Evolutionary conservation across 2,329 filamentous ascomycete genomes (phyloP).

Genomic region (Epichloe typhina): DNA sequence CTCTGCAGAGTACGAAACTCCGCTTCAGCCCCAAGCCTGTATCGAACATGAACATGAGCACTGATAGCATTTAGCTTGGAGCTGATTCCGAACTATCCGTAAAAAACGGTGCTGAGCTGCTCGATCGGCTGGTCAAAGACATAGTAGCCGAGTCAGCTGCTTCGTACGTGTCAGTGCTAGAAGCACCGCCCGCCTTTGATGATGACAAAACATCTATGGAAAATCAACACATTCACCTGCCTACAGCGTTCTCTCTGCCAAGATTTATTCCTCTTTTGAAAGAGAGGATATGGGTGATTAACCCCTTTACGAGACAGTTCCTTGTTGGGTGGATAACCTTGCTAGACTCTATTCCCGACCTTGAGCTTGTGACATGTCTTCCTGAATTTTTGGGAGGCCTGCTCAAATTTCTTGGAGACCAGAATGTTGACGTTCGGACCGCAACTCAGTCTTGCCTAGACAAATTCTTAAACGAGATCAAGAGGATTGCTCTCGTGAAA

Average conservation of each 20-base stretch:
- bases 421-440: slow-evolving; percentile 87
- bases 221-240: slow-evolving; percentile 37
- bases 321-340: slow-evolving; percentile 92
- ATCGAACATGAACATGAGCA: not conserved
- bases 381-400: slow-evolving; percentile 85
- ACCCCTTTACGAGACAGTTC: slow-evolving; percentile 89
- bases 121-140: slow-evolving; percentile 90
- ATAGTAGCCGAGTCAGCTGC: slow-evolving; percentile 92
- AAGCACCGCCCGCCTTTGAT: slow-evolving; percentile 35
- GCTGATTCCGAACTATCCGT: slow-evolving; percentile 94
- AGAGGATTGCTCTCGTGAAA: slow-evolving; percentile 83
- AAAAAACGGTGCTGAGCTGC: slow-evolving; percentile 91
- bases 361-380: slow-evolving; percentile 85
- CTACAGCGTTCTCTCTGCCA: slow-evolving; percentile 82
- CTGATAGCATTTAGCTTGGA: slow-evolving; percentile 49
- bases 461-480: slow-evolving; percentile 85
- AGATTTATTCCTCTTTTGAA: slow-evolving; percentile 87
- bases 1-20: slow-evolving; percentile 66
- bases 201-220: slow-evolving; percentile 33
- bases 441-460: slow-evolving; percentile 82
- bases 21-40: slow-evolving; percentile 1
- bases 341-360: slow-evolving; percentile 88
- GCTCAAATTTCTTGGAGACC: slow-evolving; percentile 82
- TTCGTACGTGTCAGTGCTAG: slow-evolving; percentile 83
- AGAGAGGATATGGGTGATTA: slow-evolving; percentile 86